Base-by-base conservation (phyloP, 2,329 filamentous ascomycete genomes). In the Aspergillus fijiensis region DNA sequence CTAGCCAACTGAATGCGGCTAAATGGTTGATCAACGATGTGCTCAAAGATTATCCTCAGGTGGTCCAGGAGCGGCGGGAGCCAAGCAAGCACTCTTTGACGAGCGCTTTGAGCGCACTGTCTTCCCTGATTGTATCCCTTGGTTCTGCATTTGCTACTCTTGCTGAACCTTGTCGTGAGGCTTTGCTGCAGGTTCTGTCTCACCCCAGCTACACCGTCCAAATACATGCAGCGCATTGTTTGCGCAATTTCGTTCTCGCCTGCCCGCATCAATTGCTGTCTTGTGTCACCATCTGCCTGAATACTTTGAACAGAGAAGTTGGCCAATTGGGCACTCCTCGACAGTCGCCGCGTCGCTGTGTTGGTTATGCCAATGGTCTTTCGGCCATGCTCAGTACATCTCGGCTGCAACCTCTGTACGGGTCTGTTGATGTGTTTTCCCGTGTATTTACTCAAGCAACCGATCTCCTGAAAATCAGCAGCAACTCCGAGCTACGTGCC, bases 131-230 rank as follows among this genome's bases (percentile, higher is more conserved):
- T 62, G 82, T 84, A 47, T 89, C 86, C 0, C 82, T 99, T 4
- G 94, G 93, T 3, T 94, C 94, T 21, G 93, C 93, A 2, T 85
- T 91, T 35, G 90, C 88, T 63, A 81, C 81, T 56, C 87, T 97
- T 67, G 90, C 92, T 7, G 96, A 99, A 64, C 74, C 84, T 14
- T 96, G 92, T 72, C 86, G 94, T 53, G 95, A 99, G 74, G 90
- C 90, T 4, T 80, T 99, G 33, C 81, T 98, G 45, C 92, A 97
- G 73, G 91, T 96, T 5, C 81, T 98, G 27, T 91, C 96, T 68
- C 95, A 99, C 75, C 92, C 93, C 0, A 97, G 92, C 76, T 98
- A 98, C 75, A 95, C 92, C 4, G 95, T 99, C 2, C 95, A 99
- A 72, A 87, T 98, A 3, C 90, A 95, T 69, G 89, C 92, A 1